Conservation (phyloP, 2,329 filamentous ascomycete genomes). For the Tolypocladium tundrense region DNA sequence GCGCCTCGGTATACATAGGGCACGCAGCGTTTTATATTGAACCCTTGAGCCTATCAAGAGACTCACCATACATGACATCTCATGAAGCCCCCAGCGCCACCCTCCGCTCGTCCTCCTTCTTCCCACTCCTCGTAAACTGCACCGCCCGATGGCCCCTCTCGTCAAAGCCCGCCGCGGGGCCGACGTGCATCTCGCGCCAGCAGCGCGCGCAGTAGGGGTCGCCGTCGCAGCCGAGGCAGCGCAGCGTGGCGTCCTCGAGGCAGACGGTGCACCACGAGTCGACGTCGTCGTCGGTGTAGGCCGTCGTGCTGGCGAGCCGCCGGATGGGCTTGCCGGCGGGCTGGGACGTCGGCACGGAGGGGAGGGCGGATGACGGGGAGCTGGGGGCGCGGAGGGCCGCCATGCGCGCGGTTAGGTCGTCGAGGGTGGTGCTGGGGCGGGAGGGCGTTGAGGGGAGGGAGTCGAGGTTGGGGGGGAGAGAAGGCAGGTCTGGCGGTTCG, state of each 20-base stretch:
- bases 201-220: constrained; percentile 69
- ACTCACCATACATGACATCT: not conserved
- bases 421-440: constrained; percentile 18
- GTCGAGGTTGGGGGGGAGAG: constrained; percentile 33
- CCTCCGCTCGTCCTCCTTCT: constrained; percentile 19
- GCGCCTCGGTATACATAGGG: not conserved
- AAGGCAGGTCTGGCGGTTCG: constrained; percentile 18
- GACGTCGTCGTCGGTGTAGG: constrained; percentile 59
- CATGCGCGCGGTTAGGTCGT: constrained; percentile 40
- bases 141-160: constrained; percentile 60
- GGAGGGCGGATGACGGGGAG: constrained; percentile 22
- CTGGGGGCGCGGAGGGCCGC: constrained; percentile 35
- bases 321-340: constrained; percentile 30
- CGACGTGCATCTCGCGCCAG: constrained; percentile 73
- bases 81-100: constrained; percentile 24
- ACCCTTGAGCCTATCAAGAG: not conserved
- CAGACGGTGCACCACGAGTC: constrained; percentile 77
- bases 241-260: constrained; percentile 63
- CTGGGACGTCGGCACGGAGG: constrained; percentile 38
- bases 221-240: constrained; percentile 60
- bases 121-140: constrained; percentile 35
- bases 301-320: constrained; percentile 27
- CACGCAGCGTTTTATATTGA: not conserved
- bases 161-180: constrained; percentile 58
- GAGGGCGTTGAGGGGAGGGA: constrained; percentile 20